Percentiles rank a stretch among this genome's conserved stretches.
phyloP scores from a whole-genome alignment of 1,284 basidiomycete genomes.

The Trichosporon asahii region DNA sequence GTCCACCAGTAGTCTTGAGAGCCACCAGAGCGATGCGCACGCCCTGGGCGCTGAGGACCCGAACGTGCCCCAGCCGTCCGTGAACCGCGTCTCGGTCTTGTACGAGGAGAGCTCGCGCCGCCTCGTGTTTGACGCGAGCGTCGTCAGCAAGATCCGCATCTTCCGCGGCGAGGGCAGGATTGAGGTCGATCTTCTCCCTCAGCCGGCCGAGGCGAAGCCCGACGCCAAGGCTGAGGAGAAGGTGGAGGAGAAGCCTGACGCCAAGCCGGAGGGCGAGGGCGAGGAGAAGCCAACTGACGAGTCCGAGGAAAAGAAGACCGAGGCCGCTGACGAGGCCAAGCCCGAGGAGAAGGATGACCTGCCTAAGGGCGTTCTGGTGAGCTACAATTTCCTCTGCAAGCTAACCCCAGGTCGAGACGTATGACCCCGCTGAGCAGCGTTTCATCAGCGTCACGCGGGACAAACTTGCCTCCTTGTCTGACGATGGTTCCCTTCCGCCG shows the following conservation, averaged over 20 bases:
- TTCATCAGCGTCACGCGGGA: slow-evolving; percentile 39
- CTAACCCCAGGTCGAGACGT: slow-evolving; percentile 43
- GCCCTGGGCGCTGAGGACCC: slow-evolving; percentile 4
- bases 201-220: neutral
- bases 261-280: neutral
- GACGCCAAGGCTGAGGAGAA: neutral
- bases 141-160: slow-evolving; percentile 75
- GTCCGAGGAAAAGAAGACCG: slow-evolving; percentile 10
- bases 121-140: slow-evolving; percentile 81
- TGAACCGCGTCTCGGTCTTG: slow-evolving; percentile 72
- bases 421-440: slow-evolving; percentile 44
- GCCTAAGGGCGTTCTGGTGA: slow-evolving; percentile 50
- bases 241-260: neutral
- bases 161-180: slow-evolving; percentile 78
- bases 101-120: slow-evolving; percentile 84
- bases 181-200: slow-evolving; percentile 62
- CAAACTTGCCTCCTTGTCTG: slow-evolving; percentile 34
- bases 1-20: slow-evolving; percentile 29
- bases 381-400: slow-evolving; percentile 17
- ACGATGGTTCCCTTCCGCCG: slow-evolving; percentile 26
- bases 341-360: slow-evolving; percentile 23
- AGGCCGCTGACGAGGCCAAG: slow-evolving; percentile 7
- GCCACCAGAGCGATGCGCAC: slow-evolving; percentile 22
- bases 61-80: slow-evolving; percentile 21
- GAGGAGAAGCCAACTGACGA: slow-evolving; percentile 1